Evolutionary conservation across 2,329 filamentous ascomycete genomes (phyloP).

Genomic region (Paracoccidioides brasiliensis): DNA sequence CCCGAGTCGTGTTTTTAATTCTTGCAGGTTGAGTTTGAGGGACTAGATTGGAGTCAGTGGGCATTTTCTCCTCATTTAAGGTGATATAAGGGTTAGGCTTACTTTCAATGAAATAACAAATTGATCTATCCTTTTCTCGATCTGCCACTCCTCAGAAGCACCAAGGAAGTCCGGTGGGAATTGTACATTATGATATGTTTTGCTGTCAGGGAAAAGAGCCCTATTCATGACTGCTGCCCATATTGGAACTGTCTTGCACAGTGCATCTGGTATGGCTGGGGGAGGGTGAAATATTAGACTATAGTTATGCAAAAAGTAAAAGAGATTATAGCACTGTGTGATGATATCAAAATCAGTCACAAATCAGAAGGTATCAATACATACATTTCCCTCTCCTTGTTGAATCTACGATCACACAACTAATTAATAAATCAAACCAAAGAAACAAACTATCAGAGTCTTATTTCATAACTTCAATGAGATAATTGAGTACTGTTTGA

Average conservation of each 20-base stretch:
- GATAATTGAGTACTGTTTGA: neutral
- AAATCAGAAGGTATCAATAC: constrained; percentile 1
- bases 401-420: constrained; percentile 73
- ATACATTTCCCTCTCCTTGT: constrained; percentile 77
- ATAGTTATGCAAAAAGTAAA: neutral
- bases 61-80: neutral
- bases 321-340: neutral
- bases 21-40: constrained; percentile 47
- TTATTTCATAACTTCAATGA: neutral
- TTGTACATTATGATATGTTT: constrained; percentile 42
- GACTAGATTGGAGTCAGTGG: constrained; percentile 31
- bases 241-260: constrained; percentile 85
- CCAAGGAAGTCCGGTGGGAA: constrained; percentile 62
- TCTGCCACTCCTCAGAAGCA: constrained; percentile 65
- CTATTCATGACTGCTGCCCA: constrained; percentile 85
- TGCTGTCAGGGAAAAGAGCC: constrained; percentile 53
- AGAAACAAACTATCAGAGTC: neutral
- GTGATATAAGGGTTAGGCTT: constrained; percentile 1
- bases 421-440: constrained; percentile 8
- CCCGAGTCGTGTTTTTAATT: constrained; percentile 43
- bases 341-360: neutral
- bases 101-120: constrained; percentile 41
- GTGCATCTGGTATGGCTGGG: constrained; percentile 75
- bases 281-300: constrained; percentile 6
- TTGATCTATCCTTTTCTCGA: constrained; percentile 47